These are phyloP conservation scores for Lactarius trivialis DNA, from an alignment of 768 basidiomycete species.

Conservation along the genomic window DNA sequence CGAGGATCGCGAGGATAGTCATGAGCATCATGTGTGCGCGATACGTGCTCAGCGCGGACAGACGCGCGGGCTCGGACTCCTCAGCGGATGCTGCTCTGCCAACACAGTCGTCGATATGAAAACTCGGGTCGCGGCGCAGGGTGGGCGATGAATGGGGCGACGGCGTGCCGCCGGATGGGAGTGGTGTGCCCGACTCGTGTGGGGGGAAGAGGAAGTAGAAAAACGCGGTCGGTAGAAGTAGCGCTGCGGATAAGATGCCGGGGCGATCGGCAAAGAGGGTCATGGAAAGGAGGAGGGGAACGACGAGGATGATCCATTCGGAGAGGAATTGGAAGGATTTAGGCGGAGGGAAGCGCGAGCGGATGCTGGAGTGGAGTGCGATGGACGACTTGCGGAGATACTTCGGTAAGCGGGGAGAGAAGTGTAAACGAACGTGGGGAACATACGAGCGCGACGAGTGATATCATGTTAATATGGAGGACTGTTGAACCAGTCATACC, in stretches of 20 bases:
- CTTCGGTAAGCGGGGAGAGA: background rate
- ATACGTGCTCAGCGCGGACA: conserved; percentile 81
- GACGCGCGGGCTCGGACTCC: conserved; percentile 29
- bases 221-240: conserved; percentile 40
- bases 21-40: conserved; percentile 94
- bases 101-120: background rate
- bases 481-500: conserved; percentile 66
- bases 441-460: conserved; percentile 57
- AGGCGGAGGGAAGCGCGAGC: conserved; percentile 40
- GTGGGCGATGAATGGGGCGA: conserved; percentile 24
- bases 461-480: conserved; percentile 59
- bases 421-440: background rate
- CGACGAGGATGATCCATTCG: conserved; percentile 51
- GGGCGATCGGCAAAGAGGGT: conserved; percentile 66
- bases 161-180: conserved; percentile 41
- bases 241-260: conserved; percentile 39
- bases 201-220: conserved; percentile 41
- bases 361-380: conserved; percentile 55
- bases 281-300: conserved; percentile 78
- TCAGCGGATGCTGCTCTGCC: background rate
- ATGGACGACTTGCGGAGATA: conserved; percentile 53
- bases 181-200: conserved; percentile 39
- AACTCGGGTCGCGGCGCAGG: conserved; percentile 6
- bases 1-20: conserved; percentile 85
- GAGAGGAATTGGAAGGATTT: conserved; percentile 49